phyloP scores from a whole-genome alignment of 2,329 filamentous ascomycete species.

The Penicillium sp. region DNA sequence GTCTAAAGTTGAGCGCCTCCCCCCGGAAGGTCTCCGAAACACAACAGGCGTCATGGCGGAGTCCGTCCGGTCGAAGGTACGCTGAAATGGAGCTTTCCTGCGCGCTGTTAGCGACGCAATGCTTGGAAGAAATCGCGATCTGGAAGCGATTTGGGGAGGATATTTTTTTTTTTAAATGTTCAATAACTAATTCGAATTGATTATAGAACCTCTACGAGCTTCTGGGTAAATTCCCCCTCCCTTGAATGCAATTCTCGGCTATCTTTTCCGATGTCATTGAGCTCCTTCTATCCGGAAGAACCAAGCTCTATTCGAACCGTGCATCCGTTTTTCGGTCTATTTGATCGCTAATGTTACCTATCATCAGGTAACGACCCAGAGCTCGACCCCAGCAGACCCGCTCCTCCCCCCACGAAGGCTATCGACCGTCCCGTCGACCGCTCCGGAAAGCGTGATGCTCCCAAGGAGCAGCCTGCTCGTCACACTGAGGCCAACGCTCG shows the following conservation, averaged over 20 bases:
- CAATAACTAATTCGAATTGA: conserved; percentile 22
- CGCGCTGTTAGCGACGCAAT: conserved; percentile 2
- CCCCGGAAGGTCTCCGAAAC: conserved; percentile 48
- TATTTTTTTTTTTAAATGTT: conserved; percentile 5
- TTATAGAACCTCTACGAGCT: conserved; percentile 92
- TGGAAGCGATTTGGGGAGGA: neutral
- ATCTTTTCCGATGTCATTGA: conserved; percentile 14
- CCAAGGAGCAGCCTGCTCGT: conserved; percentile 63
- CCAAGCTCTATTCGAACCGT: conserved; percentile 3
- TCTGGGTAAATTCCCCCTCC: conserved; percentile 69
- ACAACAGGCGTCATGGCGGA: conserved; percentile 51
- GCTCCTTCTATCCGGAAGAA: neutral
- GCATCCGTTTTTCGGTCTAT: conserved; percentile 4
- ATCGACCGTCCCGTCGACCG: conserved; percentile 78
- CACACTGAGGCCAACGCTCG: conserved; percentile 39
- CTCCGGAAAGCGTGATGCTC: conserved; percentile 82
- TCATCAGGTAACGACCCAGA: conserved; percentile 65
- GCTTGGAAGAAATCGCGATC: neutral
- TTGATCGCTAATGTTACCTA: conserved; percentile 29
- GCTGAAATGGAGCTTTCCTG: conserved; percentile 23
- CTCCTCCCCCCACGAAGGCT: conserved; percentile 78
- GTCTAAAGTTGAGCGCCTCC: conserved; percentile 49
- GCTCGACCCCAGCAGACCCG: conserved; percentile 69
- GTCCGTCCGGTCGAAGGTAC: conserved; percentile 52
- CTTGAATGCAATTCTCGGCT: conserved; percentile 15